Evolutionary conservation across 208 protist genomes (phyloP).

Genomic region (Acanthamoeba triangularis): DNA sequence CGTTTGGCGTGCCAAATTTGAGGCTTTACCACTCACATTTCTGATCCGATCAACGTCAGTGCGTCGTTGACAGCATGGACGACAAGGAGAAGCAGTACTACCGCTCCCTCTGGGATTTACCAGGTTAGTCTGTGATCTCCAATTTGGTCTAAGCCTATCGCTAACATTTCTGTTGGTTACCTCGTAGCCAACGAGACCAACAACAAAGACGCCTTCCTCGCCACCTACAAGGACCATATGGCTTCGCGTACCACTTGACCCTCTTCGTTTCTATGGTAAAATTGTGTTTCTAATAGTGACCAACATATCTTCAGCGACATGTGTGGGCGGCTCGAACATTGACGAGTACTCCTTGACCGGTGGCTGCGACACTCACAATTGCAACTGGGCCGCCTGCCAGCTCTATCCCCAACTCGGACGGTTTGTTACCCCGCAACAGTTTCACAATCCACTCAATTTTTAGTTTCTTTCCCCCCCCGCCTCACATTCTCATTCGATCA

Average conservation of each 20-base stretch:
- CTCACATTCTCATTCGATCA: no score
- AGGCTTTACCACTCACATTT: not conserved
- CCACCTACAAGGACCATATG: not conserved
- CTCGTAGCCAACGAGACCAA: not conserved
- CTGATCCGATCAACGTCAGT: not conserved
- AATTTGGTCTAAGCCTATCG: no score
- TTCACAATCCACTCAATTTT: no score
- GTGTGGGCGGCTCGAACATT: not conserved
- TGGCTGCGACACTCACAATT: not conserved
- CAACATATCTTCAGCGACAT: not conserved
- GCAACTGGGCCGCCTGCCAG: constrained; percentile 18
- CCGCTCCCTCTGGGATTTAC: not conserved
- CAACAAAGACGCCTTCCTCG: not conserved
- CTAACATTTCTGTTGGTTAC: no score
- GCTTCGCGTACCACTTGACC: not conserved
- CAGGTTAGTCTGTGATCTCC: not conserved
- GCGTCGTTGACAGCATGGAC: not conserved
- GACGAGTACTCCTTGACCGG: not conserved
- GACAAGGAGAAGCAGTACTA: not conserved
- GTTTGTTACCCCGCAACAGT: not conserved
- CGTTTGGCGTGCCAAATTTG: not conserved
- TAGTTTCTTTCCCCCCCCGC: no score
- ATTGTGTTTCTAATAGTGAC: no score
- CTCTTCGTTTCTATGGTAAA: not conserved
- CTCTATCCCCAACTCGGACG: not conserved